Evolutionary conservation across 306 rosid species (phyloP).

Genomic region (Purshia tridentata): DNA sequence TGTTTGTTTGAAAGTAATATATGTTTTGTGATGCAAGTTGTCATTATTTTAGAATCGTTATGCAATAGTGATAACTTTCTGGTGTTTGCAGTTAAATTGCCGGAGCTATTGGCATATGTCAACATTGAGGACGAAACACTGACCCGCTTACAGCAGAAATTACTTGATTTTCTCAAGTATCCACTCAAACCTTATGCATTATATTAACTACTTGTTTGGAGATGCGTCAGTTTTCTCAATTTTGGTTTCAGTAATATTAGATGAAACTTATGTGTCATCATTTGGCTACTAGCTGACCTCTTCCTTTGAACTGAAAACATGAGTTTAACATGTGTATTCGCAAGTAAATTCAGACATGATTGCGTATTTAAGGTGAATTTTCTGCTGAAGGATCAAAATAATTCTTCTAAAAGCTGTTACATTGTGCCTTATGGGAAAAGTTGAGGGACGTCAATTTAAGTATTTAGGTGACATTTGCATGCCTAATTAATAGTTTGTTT

Average conservation of each 20-base stretch:
- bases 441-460: background rate
- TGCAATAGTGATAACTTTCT: slow-evolving; percentile 27
- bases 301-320: background rate
- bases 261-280: slow-evolving; percentile 4
- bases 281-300: slow-evolving; percentile 2
- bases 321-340: background rate
- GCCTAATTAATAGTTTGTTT: slow-evolving; percentile 5
- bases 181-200: background rate
- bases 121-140: slow-evolving; percentile 88
- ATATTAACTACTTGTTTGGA: background rate
- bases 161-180: slow-evolving; percentile 78
- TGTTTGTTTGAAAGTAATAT: background rate
- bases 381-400: background rate
- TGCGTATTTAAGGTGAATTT: background rate
- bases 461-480: background rate
- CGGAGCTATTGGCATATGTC: slow-evolving; percentile 86
- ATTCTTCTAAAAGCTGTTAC: background rate
- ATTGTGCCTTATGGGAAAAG: background rate
- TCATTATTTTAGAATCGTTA: slow-evolving; percentile 14
- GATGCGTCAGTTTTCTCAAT: background rate
- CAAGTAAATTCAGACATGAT: background rate
- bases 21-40: background rate
- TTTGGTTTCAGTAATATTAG: background rate
- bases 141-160: slow-evolving; percentile 68
- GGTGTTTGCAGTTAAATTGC: slow-evolving; percentile 82